phyloP scores from a whole-genome alignment of 495 filamentous ascomycete genomes.

The Neurospora tetraspora region DNA sequence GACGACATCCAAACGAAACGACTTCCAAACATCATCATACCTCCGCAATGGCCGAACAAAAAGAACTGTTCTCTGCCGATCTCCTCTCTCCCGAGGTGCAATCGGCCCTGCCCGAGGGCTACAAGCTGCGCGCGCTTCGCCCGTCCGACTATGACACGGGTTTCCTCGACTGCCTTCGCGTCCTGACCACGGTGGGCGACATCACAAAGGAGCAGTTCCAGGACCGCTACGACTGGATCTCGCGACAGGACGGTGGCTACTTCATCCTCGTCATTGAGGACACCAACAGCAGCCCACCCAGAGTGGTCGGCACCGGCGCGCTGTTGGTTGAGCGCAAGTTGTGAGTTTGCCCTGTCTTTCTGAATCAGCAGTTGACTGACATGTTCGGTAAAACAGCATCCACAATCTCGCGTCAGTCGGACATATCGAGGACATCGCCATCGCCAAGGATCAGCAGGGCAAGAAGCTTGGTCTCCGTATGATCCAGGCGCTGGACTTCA shows the following conservation, averaged over 20 bases:
- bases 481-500: conserved; percentile 86
- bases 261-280: conserved; percentile 79
- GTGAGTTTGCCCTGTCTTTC: conserved; percentile 30
- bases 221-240: conserved; percentile 77
- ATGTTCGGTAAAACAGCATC: conserved; percentile 43
- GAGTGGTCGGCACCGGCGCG: conserved; percentile 77
- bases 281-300: conserved; percentile 31
- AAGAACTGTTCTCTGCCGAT: conserved; percentile 61
- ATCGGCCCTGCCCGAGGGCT: conserved; percentile 63
- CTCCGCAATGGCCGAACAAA: conserved; percentile 31
- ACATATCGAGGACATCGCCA: conserved; percentile 97
- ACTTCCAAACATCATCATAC: background rate
- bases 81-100: conserved; percentile 71
- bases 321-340: conserved; percentile 82
- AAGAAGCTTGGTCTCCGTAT: conserved; percentile 90
- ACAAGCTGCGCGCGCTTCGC: conserved; percentile 72
- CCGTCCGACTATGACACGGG: conserved; percentile 65
- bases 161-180: conserved; percentile 83
- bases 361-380: background rate
- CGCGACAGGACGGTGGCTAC: conserved; percentile 66
- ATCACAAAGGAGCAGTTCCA: conserved; percentile 66
- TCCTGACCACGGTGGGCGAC: conserved; percentile 88
- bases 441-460: conserved; percentile 86
- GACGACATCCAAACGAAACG: background rate
- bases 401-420: conserved; percentile 71